Base-by-base conservation (phyloP, 352 stramenopile genomes). In the Vaucheria bursata region DNA sequence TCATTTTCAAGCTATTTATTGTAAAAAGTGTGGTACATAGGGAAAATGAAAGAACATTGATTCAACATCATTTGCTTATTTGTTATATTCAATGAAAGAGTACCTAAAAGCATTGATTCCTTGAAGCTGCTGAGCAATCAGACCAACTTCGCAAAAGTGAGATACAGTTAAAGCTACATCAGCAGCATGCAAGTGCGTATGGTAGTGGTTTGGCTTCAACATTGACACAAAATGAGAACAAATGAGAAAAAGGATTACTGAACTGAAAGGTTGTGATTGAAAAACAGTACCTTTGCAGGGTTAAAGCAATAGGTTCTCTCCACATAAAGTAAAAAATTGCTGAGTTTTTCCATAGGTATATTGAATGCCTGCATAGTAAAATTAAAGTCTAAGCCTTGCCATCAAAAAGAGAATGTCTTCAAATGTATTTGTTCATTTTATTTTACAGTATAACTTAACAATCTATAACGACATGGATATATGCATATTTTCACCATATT, bases 181-280 rank as follows among this genome's bases (percentile, higher is more conserved):
- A n/a, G 82, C 82, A 12, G 71, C 82, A 66, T 86, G 82, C 3
- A 86, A 7, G 31, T 81, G 79, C 33, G 79, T 86, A 81, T 86
- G 82, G 66, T 86, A 86, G 31, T 40, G 71, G 66, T 86, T 86
- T 1, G 71, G 79, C 18, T 59, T 37, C 25, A 6, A 29, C 18
- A 18, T 18, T 38, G 59, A 25, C 45, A 25, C n/a, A 29, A 18
- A 29, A 29, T 18, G 45, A n/a, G n/a, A n/a, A n/a, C n/a, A n/a
- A n/a, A n/a, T n/a, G n/a, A n/a, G n/a, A 69, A 4, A 38, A 18
- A 38, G 29, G n/a, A n/a, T n/a, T n/a, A n/a, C n/a, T n/a, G 12
- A 5, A 50, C 39, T 50, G 39, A 50, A 50, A 50, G 39, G 5
- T 50, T 50, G 39, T 12, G 12, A 50, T 50, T 50, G 39, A 12